These are phyloP conservation scores for Trichoderma simmonsii DNA, from an alignment of 2,329 filamentous ascomycete species.

Conservation along the genomic window DNA sequence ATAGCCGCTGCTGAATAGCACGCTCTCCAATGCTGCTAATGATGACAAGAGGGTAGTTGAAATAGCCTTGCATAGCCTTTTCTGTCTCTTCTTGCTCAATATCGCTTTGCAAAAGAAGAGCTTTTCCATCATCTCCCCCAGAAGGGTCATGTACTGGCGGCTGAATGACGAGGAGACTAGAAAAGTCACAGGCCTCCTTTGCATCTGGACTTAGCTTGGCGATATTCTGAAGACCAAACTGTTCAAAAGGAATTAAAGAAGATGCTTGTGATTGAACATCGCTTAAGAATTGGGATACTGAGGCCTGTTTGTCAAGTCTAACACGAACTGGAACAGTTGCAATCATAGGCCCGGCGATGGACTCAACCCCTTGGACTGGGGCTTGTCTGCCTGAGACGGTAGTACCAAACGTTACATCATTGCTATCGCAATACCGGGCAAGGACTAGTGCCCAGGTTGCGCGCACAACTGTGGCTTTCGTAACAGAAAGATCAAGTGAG, in stretches of 20 bases:
- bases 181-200: conserved; percentile 22
- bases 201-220: conserved; percentile 17
- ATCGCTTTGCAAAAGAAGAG: neutral
- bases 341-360: conserved; percentile 20
- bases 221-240: conserved; percentile 25
- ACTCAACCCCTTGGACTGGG: conserved; percentile 20
- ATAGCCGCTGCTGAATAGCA: neutral
- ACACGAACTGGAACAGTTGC: conserved; percentile 15
- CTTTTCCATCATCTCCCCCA: neutral
- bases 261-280: conserved; percentile 17
- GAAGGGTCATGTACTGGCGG: neutral
- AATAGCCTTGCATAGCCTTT: conserved; percentile 1
- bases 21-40: neutral
- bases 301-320: neutral
- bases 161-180: conserved; percentile 22
- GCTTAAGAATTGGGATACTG: neutral
- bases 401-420: conserved; percentile 22
- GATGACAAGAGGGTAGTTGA: conserved; percentile 10
- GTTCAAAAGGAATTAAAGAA: conserved; percentile 21
- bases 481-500: conserved; percentile 18
- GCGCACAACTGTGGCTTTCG: conserved; percentile 24
- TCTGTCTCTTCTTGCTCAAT: neutral
- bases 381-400: conserved; percentile 23
- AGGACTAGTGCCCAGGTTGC: conserved; percentile 34
- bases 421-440: conserved; percentile 34